A percentile compares a stretch with the other conserved stretches of the same genome.
Conservation (phyloP, 345 rosid genomes). For the Raphanus raphanistrum region DNA sequence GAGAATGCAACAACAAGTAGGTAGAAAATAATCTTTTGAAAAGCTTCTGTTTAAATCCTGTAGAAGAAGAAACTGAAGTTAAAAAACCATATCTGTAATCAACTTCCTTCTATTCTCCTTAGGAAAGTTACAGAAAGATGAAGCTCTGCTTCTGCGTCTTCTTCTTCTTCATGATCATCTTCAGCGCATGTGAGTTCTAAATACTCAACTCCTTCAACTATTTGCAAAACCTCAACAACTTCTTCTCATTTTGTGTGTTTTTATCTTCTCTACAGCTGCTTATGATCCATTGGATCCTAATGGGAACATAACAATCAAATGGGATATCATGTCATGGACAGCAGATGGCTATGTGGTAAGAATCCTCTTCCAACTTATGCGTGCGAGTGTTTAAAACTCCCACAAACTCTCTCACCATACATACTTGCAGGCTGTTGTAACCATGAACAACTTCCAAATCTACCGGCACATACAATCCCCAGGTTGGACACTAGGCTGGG, state of each 20-base stretch:
- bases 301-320: slow-evolving; percentile 79
- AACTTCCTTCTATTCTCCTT: not conserved
- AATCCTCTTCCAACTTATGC: not conserved
- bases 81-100: not conserved
- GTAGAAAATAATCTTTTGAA: slow-evolving; percentile 32
- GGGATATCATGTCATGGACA: slow-evolving; percentile 92
- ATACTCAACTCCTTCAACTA: not conserved
- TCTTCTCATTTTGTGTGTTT: slow-evolving; percentile 3
- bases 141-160: slow-evolving; percentile 42
- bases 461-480: slow-evolving; percentile 77
- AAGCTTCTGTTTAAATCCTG: slow-evolving; percentile 27
- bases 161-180: slow-evolving; percentile 46
- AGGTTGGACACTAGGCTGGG: slow-evolving; percentile 87
- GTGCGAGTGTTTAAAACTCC: not conserved
- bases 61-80: slow-evolving; percentile 11
- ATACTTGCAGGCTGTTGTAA: slow-evolving; percentile 62
- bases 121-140: slow-evolving; percentile 36
- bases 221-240: slow-evolving; percentile 1
- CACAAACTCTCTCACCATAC: slow-evolving; percentile 16
- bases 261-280: slow-evolving; percentile 53
- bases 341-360: slow-evolving; percentile 82
- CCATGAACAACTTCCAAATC: slow-evolving; percentile 72
- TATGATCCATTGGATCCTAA: slow-evolving; percentile 92
- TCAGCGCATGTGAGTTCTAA: slow-evolving; percentile 46
- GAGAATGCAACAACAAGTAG: slow-evolving; percentile 57